Conservation (phyloP, 345 rosid genomes). For the Brassica cretica region DNA sequence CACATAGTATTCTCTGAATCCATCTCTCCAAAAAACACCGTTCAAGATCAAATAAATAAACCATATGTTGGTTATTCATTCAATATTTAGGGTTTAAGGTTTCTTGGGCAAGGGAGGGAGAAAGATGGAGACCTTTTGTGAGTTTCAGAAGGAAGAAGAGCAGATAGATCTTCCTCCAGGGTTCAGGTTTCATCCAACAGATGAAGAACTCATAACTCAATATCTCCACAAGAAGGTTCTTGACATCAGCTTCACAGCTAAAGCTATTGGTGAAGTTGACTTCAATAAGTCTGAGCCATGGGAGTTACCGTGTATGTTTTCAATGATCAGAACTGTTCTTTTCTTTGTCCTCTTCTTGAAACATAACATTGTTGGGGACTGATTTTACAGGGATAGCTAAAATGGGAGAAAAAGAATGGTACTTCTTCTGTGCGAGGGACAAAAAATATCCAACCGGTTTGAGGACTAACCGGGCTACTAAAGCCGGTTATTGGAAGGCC, state of each 20-base stretch:
- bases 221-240: conserved; percentile 73
- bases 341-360: neutral
- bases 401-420: conserved; percentile 99
- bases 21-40: neutral
- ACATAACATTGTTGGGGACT: neutral
- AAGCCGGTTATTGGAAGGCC: conserved; percentile 95
- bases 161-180: conserved; percentile 90
- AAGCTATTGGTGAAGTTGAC: conserved; percentile 94
- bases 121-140: conserved; percentile 35
- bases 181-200: conserved; percentile 90
- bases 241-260: conserved; percentile 56
- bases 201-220: conserved; percentile 89
- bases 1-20: conserved; percentile 10
- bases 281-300: conserved; percentile 96
- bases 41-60: conserved; percentile 22
- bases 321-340: neutral
- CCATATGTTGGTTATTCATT: neutral
- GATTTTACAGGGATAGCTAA: conserved; percentile 76
- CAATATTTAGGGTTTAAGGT: conserved; percentile 34
- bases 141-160: conserved; percentile 49
- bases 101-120: neutral
- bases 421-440: conserved; percentile 86
- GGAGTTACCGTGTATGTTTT: conserved; percentile 75
- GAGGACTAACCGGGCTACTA: conserved; percentile 90
- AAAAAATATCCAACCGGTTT: conserved; percentile 89